Conservation (phyloP, 768 basidiomycete species). For the Panaeolus cyanescens region DNA sequence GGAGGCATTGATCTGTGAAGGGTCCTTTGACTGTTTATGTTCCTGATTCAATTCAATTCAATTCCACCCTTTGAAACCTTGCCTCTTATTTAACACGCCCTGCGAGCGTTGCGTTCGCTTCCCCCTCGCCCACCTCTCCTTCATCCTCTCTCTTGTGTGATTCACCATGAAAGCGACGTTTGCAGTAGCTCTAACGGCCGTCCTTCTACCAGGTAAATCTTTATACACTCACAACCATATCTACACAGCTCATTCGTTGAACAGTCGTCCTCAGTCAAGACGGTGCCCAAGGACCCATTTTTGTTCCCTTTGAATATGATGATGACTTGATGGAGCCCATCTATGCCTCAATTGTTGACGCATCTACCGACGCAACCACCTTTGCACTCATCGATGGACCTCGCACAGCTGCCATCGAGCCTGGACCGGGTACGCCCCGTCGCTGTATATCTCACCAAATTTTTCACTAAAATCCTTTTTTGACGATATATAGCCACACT, state of each 20-base stretch:
- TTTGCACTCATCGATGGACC: constrained; percentile 16
- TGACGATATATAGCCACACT: constrained; percentile 13
- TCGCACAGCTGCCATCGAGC: background rate
- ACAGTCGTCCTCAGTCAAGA: constrained; percentile 8
- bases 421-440: constrained; percentile 17
- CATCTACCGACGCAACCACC: constrained; percentile 13
- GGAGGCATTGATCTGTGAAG: background rate
- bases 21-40: background rate
- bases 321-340: constrained; percentile 10
- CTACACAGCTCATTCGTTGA: background rate
- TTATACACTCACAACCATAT: background rate
- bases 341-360: constrained; percentile 11
- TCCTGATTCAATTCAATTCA: background rate
- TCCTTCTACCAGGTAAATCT: background rate
- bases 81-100: background rate
- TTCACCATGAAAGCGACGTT: background rate
- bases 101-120: background rate
- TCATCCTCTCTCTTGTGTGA: background rate
- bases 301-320: constrained; percentile 19
- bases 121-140: background rate
- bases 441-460: background rate
- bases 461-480: background rate
- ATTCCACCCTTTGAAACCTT: too few relatives aligned
- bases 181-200: background rate
- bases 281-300: constrained; percentile 16